Evolutionary conservation across 139 green algal genomes (phyloP).

Genomic region (Asterochloris sp.): DNA sequence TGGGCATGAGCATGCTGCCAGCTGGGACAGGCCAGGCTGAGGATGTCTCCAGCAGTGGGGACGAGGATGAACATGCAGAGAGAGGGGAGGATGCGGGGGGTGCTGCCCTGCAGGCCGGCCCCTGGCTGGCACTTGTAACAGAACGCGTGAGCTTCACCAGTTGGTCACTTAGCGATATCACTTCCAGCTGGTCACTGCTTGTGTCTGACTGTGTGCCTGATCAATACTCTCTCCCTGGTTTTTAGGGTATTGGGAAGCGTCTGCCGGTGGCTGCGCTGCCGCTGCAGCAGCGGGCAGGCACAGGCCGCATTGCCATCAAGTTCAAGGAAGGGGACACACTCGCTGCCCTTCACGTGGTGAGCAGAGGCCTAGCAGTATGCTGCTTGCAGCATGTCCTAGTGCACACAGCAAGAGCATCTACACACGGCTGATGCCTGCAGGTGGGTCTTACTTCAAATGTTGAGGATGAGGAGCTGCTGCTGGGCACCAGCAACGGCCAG

Average conservation of each 20-base stretch:
- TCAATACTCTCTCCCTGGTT: background rate
- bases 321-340: slow-evolving; percentile 38
- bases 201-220: background rate
- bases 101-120: background rate
- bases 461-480: slow-evolving; percentile 28
- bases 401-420: background rate
- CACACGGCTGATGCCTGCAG: too few species aligned
- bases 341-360: slow-evolving; percentile 34
- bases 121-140: background rate
- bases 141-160: background rate
- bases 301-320: slow-evolving; percentile 25
- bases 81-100: background rate
- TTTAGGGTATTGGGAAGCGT: slow-evolving; percentile 43
- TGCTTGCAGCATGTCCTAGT: background rate
- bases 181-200: background rate
- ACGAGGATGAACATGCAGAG: slow-evolving; percentile 12
- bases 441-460: background rate
- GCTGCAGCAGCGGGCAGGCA: slow-evolving; percentile 22
- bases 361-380: background rate
- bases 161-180: background rate
- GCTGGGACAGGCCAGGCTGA: background rate
- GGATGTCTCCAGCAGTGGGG: background rate
- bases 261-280: slow-evolving; percentile 36
- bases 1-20: slow-evolving; percentile 52
- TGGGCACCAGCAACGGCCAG: slow-evolving; percentile 47